These are phyloP conservation scores for Mesembryanthemum crystallinum DNA, from an alignment of 148 eudicot species.

Conservation along the genomic window DNA sequence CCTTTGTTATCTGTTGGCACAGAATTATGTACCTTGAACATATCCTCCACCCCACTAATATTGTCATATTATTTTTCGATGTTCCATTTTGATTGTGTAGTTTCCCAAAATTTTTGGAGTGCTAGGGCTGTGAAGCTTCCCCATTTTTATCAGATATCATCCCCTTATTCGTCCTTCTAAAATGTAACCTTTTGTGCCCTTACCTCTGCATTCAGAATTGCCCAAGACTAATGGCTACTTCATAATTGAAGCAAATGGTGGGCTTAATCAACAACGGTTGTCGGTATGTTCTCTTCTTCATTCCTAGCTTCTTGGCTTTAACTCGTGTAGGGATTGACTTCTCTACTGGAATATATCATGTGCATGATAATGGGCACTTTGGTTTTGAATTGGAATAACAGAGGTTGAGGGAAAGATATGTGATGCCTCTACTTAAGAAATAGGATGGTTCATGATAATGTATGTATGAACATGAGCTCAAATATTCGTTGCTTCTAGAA, in stretches of 20 bases:
- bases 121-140: background rate
- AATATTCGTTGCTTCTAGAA: background rate
- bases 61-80: too few species aligned
- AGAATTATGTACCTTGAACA: slow-evolving; percentile 1
- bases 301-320: background rate
- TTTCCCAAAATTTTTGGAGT: background rate
- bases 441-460: background rate
- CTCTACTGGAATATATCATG: background rate
- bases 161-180: background rate
- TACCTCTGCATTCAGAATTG: slow-evolving; percentile 39
- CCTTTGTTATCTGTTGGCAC: background rate
- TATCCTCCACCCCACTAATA: background rate
- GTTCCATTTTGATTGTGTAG: too few species aligned
- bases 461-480: background rate
- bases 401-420: background rate
- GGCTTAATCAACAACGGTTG: slow-evolving; percentile 90
- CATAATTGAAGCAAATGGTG: slow-evolving; percentile 97
- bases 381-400: background rate
- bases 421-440: background rate
- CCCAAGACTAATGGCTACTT: slow-evolving; percentile 87
- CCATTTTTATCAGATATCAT: background rate
- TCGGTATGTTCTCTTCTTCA: slow-evolving; percentile 54
- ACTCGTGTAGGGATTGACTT: background rate
- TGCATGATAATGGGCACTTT: background rate
- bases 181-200: slow-evolving; percentile 11